These are phyloP conservation scores for Monosporascus sp. DNA, from an alignment of 2,329 filamentous ascomycete species.

Conservation along the genomic window DNA sequence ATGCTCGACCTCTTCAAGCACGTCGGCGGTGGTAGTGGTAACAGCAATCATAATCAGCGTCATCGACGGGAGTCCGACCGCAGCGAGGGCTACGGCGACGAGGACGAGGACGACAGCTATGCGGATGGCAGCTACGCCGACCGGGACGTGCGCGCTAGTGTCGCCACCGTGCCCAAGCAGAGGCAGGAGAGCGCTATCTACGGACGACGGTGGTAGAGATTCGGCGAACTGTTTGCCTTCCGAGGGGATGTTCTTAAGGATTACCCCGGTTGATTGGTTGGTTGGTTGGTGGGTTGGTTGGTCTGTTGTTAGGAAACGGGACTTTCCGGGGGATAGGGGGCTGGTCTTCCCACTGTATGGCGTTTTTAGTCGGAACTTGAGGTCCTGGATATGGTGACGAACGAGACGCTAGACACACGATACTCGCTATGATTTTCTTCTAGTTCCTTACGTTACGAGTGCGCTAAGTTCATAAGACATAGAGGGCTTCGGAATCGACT, in stretches of 20 bases:
- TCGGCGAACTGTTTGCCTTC: background rate
- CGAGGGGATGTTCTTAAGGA: background rate
- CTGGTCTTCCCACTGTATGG: no score
- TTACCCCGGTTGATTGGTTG: background rate
- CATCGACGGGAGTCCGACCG: conserved; percentile 22
- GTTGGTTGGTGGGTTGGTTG: background rate
- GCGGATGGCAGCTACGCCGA: conserved; percentile 10
- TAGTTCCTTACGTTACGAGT: no score
- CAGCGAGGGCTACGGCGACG: conserved; percentile 39
- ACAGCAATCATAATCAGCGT: background rate
- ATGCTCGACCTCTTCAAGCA: conserved; percentile 85
- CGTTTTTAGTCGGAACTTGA: no score
- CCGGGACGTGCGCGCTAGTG: conserved; percentile 16
- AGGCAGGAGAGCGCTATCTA: conserved; percentile 35
- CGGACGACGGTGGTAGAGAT: conserved; percentile 35
- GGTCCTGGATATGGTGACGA: no score
- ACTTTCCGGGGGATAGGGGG: no score
- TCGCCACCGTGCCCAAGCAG: conserved; percentile 5
- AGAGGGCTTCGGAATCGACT: no score
- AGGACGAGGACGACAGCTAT: conserved; percentile 19
- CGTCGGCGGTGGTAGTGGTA: conserved; percentile 31
- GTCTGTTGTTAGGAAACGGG: background rate
- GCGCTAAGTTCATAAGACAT: no score
- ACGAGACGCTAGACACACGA: no score
- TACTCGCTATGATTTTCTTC: no score